Base-by-base conservation (phyloP, 2,329 filamentous ascomycete species). In the Paramyrothecium sp. region DNA sequence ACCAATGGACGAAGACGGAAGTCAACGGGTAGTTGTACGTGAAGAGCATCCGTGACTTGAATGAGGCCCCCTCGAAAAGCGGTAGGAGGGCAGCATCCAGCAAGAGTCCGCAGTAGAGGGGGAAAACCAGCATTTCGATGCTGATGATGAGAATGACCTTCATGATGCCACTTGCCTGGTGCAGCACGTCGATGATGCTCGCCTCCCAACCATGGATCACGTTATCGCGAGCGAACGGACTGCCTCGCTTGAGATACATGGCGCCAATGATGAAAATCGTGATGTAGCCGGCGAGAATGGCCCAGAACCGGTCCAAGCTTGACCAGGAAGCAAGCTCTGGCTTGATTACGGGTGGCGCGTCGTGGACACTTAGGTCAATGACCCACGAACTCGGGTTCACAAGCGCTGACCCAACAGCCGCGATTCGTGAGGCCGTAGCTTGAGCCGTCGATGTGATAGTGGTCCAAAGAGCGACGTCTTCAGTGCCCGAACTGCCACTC, bases 131-230 rank as follows among this genome's bases (percentile, higher is more conserved):
- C 95, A 99, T 99, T 76, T 99, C 95, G 66, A 99, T 99, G 62
- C 93, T 95, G 63, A 99, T 99, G 67, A 99, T 98, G 59, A 98
- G 78, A 53, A 99, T 96, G 21, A 99, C 95, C 73, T 99, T 99
- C 81, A 97, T 87, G 11, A 99, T 94, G 16, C 96, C 95, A 47
- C 95, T 96, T 51, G 95, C 95, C 79, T 99, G 96, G 61, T 92
- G 89, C 21, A 99, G 81, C 2, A 88, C 82, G 61, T 98, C 94
- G 22, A 94, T 89, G 47, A 97, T 73, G 8, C 88, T 83, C 22
- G 89, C 89, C 71, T 98, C 93, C 81, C 83, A 85, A 33, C 85
- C 83, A 58, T 85, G 83, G 53, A 82, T 78, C 1, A 82, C 73
- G 56, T 78, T 78, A 3, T 79, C 75, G 1, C 76, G 76, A 2